Evolutionary conservation across 805 yeast species (phyloP).

Genomic region (Metschnikowia similis): DNA sequence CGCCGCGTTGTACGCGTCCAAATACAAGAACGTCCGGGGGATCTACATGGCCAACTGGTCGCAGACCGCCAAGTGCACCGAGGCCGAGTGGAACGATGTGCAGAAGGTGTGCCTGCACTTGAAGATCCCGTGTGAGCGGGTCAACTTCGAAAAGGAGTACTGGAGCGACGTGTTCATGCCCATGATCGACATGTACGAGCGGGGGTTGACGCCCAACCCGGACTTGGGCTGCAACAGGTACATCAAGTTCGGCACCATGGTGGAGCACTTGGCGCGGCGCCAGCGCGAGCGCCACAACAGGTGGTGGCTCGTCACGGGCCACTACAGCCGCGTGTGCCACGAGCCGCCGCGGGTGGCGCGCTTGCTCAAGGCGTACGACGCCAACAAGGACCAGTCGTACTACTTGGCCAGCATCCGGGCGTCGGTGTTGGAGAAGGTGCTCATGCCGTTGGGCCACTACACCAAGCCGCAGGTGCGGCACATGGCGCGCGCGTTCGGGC

Average conservation of each 20-base stretch:
- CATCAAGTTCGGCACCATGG: constrained; percentile 81
- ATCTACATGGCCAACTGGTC: constrained; percentile 95
- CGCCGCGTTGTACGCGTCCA: constrained; percentile 62
- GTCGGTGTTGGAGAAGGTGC: constrained; percentile 40
- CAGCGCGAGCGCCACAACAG: constrained; percentile 12
- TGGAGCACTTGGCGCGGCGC: constrained; percentile 44
- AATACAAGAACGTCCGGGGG: constrained; percentile 63
- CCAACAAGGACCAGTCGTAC: constrained; percentile 82
- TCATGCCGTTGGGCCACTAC: constrained; percentile 80
- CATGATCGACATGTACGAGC: constrained; percentile 68
- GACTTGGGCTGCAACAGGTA: constrained; percentile 83
- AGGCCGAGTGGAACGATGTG: constrained; percentile 86
- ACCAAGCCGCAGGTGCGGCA: constrained; percentile 70
- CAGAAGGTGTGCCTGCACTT: constrained; percentile 56
- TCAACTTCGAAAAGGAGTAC: constrained; percentile 84
- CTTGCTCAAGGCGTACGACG: constrained; percentile 54
- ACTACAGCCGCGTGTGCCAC: constrained; percentile 56
- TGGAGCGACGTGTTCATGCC: constrained; percentile 93
- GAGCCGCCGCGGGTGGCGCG: constrained; percentile 19
- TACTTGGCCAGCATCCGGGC: constrained; percentile 68
- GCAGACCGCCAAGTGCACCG: constrained; percentile 64
- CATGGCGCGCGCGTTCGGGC: constrained; percentile 50
- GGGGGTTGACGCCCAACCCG: constrained; percentile 90
- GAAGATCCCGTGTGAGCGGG: constrained; percentile 65
- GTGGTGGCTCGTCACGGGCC: constrained; percentile 93